Conservation (phyloP, 2,329 filamentous ascomycete genomes). For the Botrytis squamosa region DNA sequence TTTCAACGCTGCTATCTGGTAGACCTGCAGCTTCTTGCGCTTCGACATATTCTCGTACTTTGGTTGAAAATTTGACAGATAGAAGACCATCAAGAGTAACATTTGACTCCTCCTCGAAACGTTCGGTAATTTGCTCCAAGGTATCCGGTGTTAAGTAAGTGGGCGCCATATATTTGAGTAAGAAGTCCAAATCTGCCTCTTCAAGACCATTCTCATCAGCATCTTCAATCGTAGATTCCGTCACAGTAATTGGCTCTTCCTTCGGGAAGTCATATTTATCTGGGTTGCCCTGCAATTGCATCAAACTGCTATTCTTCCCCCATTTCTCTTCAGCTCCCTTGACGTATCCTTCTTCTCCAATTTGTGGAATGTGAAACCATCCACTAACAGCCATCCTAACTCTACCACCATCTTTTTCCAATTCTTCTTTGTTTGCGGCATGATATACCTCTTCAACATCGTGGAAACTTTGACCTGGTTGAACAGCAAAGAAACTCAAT, state of each 20-base stretch:
- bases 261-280: constrained; percentile 85
- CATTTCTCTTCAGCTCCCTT: constrained; percentile 84
- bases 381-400: constrained; percentile 97
- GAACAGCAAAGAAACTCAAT: constrained; percentile 95
- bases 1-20: constrained; percentile 50
- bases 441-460: constrained; percentile 98
- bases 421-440: constrained; percentile 56
- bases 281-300: constrained; percentile 88
- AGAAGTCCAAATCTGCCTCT: constrained; percentile 80
- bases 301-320: constrained; percentile 84
- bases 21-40: constrained; percentile 55
- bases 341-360: constrained; percentile 89
- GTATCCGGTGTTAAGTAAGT: constrained; percentile 91
- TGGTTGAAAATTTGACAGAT: constrained; percentile 70
- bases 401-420: constrained; percentile 67
- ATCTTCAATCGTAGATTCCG: constrained; percentile 30
- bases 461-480: constrained; percentile 98
- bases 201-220: constrained; percentile 60
- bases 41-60: constrained; percentile 70
- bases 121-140: constrained; percentile 74
- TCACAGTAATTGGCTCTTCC: constrained; percentile 52
- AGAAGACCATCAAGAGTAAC: constrained; percentile 80
- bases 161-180: constrained; percentile 86
- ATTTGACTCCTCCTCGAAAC: constrained; percentile 80
- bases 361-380: constrained; percentile 97